Percentiles rank a stretch among this genome's conserved stretches.
Conservation (phyloP, 2,329 filamentous ascomycete genomes). For the Aspergillus fumigatus region DNA sequence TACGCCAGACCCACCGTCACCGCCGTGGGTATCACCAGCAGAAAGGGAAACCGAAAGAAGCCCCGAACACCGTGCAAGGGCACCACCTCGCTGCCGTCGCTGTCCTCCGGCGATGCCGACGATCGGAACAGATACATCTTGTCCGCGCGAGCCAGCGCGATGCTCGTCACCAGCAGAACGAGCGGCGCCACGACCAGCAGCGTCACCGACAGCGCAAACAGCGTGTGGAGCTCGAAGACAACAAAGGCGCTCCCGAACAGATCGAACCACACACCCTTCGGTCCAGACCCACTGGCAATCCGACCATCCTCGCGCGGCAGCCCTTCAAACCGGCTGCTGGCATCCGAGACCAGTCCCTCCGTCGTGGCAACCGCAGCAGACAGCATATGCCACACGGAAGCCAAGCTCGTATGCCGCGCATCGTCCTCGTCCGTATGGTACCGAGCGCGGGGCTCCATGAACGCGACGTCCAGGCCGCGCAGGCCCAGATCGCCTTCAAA, state of each 20-base stretch:
- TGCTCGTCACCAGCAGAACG: slow-evolving; percentile 63
- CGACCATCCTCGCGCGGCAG: slow-evolving; percentile 54
- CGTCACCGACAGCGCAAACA: slow-evolving; percentile 84
- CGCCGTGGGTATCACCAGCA: slow-evolving; percentile 63
- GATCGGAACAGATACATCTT: slow-evolving; percentile 86
- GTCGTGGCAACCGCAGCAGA: slow-evolving; percentile 75
- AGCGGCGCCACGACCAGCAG: slow-evolving; percentile 77
- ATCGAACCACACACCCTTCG: slow-evolving; percentile 86
- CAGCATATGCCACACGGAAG: slow-evolving; percentile 89
- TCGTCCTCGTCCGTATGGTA: slow-evolving; percentile 94
- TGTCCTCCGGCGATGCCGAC: slow-evolving; percentile 56
- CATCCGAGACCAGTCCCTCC: slow-evolving; percentile 64
- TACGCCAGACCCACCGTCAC: slow-evolving; percentile 70
- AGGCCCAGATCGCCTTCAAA: slow-evolving; percentile 74
- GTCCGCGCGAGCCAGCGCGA: slow-evolving; percentile 64
- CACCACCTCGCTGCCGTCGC: slow-evolving; percentile 52
- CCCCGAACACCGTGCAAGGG: slow-evolving; percentile 72
- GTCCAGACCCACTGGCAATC: slow-evolving; percentile 62
- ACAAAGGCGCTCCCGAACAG: slow-evolving; percentile 76
- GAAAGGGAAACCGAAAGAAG: slow-evolving; percentile 76
- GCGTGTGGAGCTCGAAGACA: slow-evolving; percentile 70
- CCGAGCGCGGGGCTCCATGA: slow-evolving; percentile 76
- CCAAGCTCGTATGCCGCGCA: slow-evolving; percentile 62
- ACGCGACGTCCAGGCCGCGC: slow-evolving; percentile 86
- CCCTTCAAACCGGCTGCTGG: slow-evolving; percentile 62